Percentiles rank a stretch among this genome's conserved stretches.
Conservation (phyloP, 2,329 filamentous ascomycete genomes). For the Hypoxylon sp. region DNA sequence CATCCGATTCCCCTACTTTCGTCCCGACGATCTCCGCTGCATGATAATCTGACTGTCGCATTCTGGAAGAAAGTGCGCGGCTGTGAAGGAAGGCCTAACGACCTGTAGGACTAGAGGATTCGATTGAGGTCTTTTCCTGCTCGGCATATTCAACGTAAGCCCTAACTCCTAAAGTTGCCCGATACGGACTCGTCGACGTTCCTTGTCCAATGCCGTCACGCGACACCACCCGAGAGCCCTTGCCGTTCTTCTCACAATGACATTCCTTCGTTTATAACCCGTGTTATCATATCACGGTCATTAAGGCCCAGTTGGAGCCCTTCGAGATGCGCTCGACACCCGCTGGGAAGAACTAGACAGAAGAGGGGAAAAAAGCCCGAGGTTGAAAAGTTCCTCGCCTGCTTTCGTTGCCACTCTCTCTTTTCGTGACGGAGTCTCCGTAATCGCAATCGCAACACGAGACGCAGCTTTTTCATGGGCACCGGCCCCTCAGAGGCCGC, state of each 20-base stretch:
- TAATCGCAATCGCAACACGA: constrained; percentile 34
- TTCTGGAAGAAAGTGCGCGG: constrained; percentile 23
- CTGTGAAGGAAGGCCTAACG: constrained; percentile 15
- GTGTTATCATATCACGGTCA: constrained; percentile 32
- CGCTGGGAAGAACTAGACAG: constrained; percentile 26
- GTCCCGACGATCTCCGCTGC: constrained; percentile 26
- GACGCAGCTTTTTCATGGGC: constrained; percentile 12
- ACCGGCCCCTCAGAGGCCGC: constrained; percentile 18
- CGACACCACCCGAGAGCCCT: constrained; percentile 27
- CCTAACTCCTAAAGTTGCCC: constrained; percentile 33
- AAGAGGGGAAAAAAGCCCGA: constrained; percentile 34
- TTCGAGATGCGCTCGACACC: constrained; percentile 20
- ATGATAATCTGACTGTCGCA: constrained; percentile 34
- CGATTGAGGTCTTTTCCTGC: constrained; percentile 31
- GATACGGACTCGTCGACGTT: constrained; percentile 24
- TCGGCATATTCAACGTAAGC: constrained; percentile 30
- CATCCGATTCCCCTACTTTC: constrained; percentile 23
- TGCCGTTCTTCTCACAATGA: constrained; percentile 24
- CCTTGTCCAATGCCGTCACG: constrained; percentile 26
- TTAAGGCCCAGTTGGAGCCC: constrained; percentile 27
- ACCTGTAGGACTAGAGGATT: constrained; percentile 4
- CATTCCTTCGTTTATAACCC: constrained; percentile 33
- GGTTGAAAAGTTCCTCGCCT: constrained; percentile 29
- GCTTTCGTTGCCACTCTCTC: constrained; percentile 28
- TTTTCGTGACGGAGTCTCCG: constrained; percentile 33